These are phyloP conservation scores for Helicostylum pulchrum DNA, from an alignment of 192 early-diverging fungal species.

Conservation along the genomic window DNA sequence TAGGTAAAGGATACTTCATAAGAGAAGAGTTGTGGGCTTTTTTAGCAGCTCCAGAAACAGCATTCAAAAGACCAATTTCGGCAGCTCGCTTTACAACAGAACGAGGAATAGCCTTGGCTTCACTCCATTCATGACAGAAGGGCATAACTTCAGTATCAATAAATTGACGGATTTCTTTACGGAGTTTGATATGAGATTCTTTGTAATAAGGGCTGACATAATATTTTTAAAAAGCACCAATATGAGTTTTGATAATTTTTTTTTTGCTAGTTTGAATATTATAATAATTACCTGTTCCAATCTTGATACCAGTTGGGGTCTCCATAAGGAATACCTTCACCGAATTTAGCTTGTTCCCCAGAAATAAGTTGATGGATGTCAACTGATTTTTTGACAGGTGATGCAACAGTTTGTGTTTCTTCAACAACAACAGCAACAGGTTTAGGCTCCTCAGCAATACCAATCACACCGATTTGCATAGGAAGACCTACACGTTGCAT, in stretches of 20 bases:
- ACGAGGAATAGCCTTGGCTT: slow-evolving; percentile 71
- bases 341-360: slow-evolving; percentile 57
- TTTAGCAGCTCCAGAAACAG: slow-evolving; percentile 53
- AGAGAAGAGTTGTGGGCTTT: slow-evolving; percentile 22
- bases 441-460: neutral
- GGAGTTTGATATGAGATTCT: slow-evolving; percentile 61
- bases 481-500: slow-evolving; percentile 33
- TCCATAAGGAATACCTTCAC: slow-evolving; percentile 70
- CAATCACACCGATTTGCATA: slow-evolving; percentile 34
- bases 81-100: slow-evolving; percentile 64
- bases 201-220: slow-evolving; percentile 74
- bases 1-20: slow-evolving; percentile 40
- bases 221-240: neutral
- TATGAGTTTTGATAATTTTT: no score
- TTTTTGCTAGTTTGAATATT: no score
- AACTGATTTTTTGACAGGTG: slow-evolving; percentile 2
- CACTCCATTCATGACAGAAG: slow-evolving; percentile 76
- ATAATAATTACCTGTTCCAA: slow-evolving; percentile 31
- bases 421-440: neutral
- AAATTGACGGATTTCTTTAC: slow-evolving; percentile 61
- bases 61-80: slow-evolving; percentile 65
- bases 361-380: slow-evolving; percentile 1
- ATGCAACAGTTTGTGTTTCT: neutral
- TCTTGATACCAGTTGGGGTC: slow-evolving; percentile 74
- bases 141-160: slow-evolving; percentile 79